Conservation (phyloP, 495 filamentous ascomycete species). For the Thermothielavioides terrestris region DNA sequence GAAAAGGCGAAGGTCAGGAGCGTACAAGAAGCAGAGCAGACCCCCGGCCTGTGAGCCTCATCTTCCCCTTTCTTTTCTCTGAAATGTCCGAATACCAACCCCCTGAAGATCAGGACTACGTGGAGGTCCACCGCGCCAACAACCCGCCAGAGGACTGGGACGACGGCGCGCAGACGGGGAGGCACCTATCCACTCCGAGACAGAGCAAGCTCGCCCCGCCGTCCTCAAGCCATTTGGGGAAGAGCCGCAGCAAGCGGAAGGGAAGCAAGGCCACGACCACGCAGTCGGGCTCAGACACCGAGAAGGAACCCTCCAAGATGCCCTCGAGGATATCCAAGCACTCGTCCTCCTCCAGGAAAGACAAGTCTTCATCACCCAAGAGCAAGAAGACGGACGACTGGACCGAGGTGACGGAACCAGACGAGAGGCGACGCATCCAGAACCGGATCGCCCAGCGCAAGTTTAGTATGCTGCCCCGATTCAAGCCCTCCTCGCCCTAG, state of each 20-base stretch:
- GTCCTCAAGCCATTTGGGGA: constrained; percentile 5
- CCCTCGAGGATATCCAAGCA: constrained; percentile 27
- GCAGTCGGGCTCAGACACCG: constrained; percentile 27
- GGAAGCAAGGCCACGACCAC: constrained; percentile 7
- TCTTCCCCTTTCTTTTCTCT: constrained; percentile 2
- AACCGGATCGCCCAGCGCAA: constrained; percentile 55
- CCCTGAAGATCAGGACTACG: constrained; percentile 18
- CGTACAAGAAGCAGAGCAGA: constrained; percentile 8
- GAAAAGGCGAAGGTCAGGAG: constrained; percentile 9
- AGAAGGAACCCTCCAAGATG: constrained; percentile 26
- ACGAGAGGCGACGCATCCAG: constrained; percentile 52
- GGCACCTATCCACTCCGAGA: not conserved
- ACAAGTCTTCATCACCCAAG: constrained; percentile 26
- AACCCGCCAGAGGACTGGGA: not conserved
- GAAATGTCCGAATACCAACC: constrained; percentile 27
- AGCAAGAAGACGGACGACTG: constrained; percentile 46
- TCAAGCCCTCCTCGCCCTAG: not conserved
- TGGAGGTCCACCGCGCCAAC: constrained; percentile 3
- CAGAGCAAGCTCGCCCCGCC: constrained; percentile 8
- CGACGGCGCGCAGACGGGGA: constrained; percentile 1
- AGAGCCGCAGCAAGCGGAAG: constrained; percentile 12
- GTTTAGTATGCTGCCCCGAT: constrained; percentile 39
- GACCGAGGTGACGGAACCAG: constrained; percentile 50
- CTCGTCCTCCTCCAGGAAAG: constrained; percentile 27
- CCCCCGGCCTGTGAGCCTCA: constrained; percentile 18